Evolutionary conservation across 192 early-diverging fungal genomes (phyloP).

Genomic region (Geosiphon pyriformis): DNA sequence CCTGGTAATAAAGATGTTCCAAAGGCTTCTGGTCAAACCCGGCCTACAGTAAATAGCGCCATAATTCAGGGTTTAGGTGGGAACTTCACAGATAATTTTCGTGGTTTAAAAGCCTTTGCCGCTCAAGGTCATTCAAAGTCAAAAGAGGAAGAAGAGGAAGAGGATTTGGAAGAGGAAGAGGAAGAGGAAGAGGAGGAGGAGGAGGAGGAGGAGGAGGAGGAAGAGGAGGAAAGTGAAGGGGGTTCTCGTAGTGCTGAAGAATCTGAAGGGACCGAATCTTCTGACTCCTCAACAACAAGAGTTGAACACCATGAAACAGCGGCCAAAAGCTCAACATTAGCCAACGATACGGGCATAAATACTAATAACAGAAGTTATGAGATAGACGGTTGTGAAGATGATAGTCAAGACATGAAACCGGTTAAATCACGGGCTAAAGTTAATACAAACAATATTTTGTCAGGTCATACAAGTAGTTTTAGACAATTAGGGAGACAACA

Average conservation of each 20-base stretch:
- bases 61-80: neutral
- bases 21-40: neutral
- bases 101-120: neutral
- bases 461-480: neutral
- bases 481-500: neutral
- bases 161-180: neutral
- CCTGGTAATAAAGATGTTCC: neutral
- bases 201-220: neutral
- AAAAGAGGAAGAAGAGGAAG: too few species aligned
- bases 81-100: neutral
- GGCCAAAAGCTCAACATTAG: neutral
- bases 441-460: neutral
- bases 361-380: neutral
- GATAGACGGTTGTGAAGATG: neutral
- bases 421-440: neutral
- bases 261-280: conserved; percentile 1
- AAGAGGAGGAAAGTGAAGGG: neutral
- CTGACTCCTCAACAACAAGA: conserved; percentile 6
- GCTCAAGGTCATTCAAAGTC: neutral
- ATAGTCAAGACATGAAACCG: neutral
- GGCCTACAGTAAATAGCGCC: neutral
- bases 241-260: neutral
- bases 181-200: neutral
- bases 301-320: neutral
- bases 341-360: neutral